Base-by-base conservation (phyloP, 768 basidiomycete species). In the Russula sp. region DNA sequence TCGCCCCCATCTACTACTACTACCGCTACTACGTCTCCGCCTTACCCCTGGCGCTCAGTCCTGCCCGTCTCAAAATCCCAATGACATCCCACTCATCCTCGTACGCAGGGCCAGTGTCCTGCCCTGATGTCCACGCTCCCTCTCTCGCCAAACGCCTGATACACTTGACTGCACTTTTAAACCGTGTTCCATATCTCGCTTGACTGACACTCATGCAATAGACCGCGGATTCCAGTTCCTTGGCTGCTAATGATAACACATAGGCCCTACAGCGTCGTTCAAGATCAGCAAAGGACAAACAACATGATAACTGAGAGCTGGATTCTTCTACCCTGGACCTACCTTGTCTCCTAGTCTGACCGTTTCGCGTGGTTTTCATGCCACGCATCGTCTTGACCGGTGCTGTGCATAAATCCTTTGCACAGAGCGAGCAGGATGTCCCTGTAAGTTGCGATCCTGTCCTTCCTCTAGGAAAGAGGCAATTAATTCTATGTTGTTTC, bases 131-230 rank as follows among this genome's bases (percentile, higher is more conserved):
- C 58, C 59, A 64, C 13, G 40, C 55, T 27, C 48, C 52, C n/a
- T 55, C 48, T 14, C n/a, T 44, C 11, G n/a, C 34, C 22, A 66
- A 47, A 11, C 35, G 34, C 55, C 45, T 54, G n/a, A 65, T 35
- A 27, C 54, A 44, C 27, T 45, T 48, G 27, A 61, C 44, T 4
- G 39, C 57, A 11, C 50, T 35, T n/a, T 4, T 31, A 5, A 59
- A 60, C 18, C 66, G 58, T 72, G 74, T 37, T n/a, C 6, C 54
- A 49, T 89, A 88, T 8, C 85, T 84, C 2, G 73, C 71, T 9
- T 70, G 65, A 0, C 83, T 85, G 48, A 77, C 78, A 18, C 79
- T 80, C 74, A 85, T 77, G 0, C 78, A 75, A 48, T 81, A 76
- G 1, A 74, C 75, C 4, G 62, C 72, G 61, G 80, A 78, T 62